Base-by-base conservation (phyloP, 2,329 filamentous ascomycete species). In the Amesomyces nigricolor region DNA sequence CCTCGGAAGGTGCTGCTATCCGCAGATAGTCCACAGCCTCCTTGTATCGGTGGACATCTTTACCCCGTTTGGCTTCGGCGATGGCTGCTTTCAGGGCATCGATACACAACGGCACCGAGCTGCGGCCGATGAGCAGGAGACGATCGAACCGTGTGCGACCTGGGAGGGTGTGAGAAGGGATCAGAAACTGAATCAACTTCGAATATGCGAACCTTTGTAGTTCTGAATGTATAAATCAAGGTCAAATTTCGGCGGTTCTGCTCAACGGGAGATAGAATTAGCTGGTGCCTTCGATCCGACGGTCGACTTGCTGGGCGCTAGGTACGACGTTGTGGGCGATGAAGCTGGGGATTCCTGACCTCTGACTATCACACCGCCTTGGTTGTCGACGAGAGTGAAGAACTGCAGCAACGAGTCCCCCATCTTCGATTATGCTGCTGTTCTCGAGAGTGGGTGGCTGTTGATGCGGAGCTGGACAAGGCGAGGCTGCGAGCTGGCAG, bases 141-240 rank as follows among this genome's bases (percentile, higher is more conserved):
- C 94, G 87, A 51, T 91, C 84, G 70, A 88, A 87, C 62, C 87
- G 85, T 51, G 91, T 92, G 56, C 87, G 81, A 58, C 90, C 91
- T 95, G 62, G 56, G 47, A 22, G 29, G 22, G 7, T 32, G 14
- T 49, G 32, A 44, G 38, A 11, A n/a, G 26, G n/a, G 17, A 37
- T 10, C 14, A 30, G n/a, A 37, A 19, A 40, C 13, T 17, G n/a
- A 4, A 11, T 11, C 17, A n/a, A 8, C 16, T 5, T 14, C 19
- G 6, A 4, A 14, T 2, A 2, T 22, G 62, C 74, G 45, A 73
- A 91, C 91, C 90, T 68, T 77, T 79, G 72, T 97, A 99, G 68
- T 96, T 95, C 62, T 86, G 80, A 48, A 96, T 87, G 71, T 96
- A 97, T 38, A 87, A 82, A 58, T 96, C 90, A 42, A 99, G 80